phyloP scores from a whole-genome alignment of 2,329 filamentous ascomycete species.

The Phaeosphaeria sp. region DNA sequence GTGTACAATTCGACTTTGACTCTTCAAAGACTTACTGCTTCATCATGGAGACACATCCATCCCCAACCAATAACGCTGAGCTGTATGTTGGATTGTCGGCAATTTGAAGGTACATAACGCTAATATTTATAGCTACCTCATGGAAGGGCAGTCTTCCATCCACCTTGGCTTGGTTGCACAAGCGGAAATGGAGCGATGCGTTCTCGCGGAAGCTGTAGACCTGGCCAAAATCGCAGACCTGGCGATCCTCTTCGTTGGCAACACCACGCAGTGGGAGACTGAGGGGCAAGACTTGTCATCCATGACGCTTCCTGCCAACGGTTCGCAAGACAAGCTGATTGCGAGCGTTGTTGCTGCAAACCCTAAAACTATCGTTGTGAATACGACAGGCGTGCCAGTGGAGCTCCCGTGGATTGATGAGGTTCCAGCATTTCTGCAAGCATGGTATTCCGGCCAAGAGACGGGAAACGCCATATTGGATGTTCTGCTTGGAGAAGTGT shows the following conservation, averaged over 20 bases:
- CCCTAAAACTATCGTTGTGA: conserved; percentile 71
- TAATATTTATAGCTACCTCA: conserved; percentile 1
- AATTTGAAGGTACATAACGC: background rate
- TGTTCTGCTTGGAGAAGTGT: conserved; percentile 67
- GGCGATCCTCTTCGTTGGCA: conserved; percentile 67
- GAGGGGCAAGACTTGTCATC: conserved; percentile 26
- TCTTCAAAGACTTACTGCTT: conserved; percentile 12
- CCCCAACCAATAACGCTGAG: conserved; percentile 15
- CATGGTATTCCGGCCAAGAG: conserved; percentile 74
- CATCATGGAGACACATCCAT: conserved; percentile 17
- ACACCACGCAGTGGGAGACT: conserved; percentile 56
- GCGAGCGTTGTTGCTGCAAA: conserved; percentile 62
- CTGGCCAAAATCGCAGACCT: conserved; percentile 63
- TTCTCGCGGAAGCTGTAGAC: conserved; percentile 20
- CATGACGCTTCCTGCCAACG: conserved; percentile 45
- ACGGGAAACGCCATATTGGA: conserved; percentile 69
- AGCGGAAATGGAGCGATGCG: conserved; percentile 23
- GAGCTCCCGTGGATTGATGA: conserved; percentile 71
- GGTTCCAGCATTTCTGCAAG: conserved; percentile 69
- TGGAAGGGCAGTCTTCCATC: conserved; percentile 19
- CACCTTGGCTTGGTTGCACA: conserved; percentile 23
- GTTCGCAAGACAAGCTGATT: conserved; percentile 65
- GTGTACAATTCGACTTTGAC: conserved; percentile 15
- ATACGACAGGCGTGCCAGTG: conserved; percentile 71
- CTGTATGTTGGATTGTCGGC: conserved; percentile 3